Conservation (phyloP, 257 asterid genomes). For the Rubia yunnanensis region DNA sequence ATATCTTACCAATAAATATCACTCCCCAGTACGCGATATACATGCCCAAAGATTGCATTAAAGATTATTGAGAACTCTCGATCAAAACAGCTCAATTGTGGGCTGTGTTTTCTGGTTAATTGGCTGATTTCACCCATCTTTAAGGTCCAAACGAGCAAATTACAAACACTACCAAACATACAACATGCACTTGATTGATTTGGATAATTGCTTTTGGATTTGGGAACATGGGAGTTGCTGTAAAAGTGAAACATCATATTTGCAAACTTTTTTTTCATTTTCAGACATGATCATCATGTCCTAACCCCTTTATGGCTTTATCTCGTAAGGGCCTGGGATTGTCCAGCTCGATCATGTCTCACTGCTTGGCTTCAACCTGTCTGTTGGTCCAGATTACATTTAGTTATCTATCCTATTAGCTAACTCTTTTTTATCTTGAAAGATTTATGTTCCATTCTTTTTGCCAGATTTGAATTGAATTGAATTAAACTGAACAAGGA, state of each 20-base stretch:
- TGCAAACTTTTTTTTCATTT: neutral
- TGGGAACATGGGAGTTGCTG: constrained; percentile 12
- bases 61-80: neutral
- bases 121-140: neutral
- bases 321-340: neutral
- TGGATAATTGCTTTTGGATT: neutral
- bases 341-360: neutral
- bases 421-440: too few relatives aligned
- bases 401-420: too few relatives aligned
- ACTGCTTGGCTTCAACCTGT: neutral
- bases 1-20: too few relatives aligned
- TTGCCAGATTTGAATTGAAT: neutral
- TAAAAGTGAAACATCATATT: neutral
- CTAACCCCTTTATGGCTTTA: neutral
- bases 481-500: too few relatives aligned
- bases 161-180: neutral
- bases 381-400: neutral
- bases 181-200: neutral
- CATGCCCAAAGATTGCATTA: too few relatives aligned
- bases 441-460: too few relatives aligned
- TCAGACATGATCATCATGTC: constrained; percentile 16
- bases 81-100: neutral
- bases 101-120: neutral
- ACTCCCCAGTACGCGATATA: too few relatives aligned
- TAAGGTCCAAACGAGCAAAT: neutral